phyloP scores from a whole-genome alignment of 164 flowering plant species.

The Chloranthus sessilifolius region DNA sequence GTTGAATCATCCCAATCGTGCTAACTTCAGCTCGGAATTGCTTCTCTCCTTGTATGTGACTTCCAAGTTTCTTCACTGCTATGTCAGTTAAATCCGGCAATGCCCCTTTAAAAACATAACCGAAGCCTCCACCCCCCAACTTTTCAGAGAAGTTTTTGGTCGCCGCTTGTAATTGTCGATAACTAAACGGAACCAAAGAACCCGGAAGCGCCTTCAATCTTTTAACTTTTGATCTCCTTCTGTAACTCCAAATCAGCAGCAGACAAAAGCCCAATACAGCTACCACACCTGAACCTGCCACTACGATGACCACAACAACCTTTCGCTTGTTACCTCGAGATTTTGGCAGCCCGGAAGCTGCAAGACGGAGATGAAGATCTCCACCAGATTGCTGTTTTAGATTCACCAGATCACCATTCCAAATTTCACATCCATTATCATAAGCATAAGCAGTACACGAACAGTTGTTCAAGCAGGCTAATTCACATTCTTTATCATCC shows the following conservation, averaged over 20 bases:
- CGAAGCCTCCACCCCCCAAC: too few relatives aligned
- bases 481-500: background rate
- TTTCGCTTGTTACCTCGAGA: slow-evolving; percentile 4
- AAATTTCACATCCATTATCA: slow-evolving; percentile 6
- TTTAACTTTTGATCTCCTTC: slow-evolving; percentile 9
- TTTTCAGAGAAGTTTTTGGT: too few relatives aligned
- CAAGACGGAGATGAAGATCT: too few relatives aligned
- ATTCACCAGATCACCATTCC: slow-evolving; percentile 10
- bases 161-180: slow-evolving; percentile 27
- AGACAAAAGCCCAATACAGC: too few relatives aligned
- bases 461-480: too few relatives aligned
- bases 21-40: too few relatives aligned
- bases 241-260: slow-evolving; percentile 2
- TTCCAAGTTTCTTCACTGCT: too few relatives aligned
- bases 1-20: too few relatives aligned
- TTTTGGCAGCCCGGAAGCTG: slow-evolving; percentile 5
- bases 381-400: background rate
- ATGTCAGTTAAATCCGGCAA: too few relatives aligned
- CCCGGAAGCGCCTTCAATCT: slow-evolving; percentile 22
- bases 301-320: slow-evolving; percentile 12
- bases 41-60: too few relatives aligned
- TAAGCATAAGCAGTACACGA: too few relatives aligned
- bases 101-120: too few relatives aligned
- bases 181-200: slow-evolving; percentile 28
- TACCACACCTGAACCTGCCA: slow-evolving; percentile 10